phyloP scores from a whole-genome alignment of 208 protist species.

The Eutreptiella sp. region DNA sequence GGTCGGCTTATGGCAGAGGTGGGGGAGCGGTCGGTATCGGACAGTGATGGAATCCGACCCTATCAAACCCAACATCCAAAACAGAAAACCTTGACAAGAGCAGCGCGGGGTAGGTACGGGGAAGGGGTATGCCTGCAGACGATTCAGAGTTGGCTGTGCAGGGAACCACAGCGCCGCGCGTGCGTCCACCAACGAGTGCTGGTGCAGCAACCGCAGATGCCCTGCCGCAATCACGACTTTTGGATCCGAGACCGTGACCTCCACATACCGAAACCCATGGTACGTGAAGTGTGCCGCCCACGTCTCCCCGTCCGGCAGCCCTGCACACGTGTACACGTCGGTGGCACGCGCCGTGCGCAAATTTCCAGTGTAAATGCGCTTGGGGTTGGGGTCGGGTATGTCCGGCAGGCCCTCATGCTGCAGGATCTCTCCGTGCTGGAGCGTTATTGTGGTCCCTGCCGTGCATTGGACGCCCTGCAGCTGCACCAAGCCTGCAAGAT shows the following conservation, averaged over 20 bases:
- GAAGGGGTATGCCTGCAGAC: no score
- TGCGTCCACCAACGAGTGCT: no score
- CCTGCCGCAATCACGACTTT: background rate
- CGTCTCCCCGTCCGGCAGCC: conserved; percentile 17
- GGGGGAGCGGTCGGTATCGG: no score
- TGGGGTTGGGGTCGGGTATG: background rate
- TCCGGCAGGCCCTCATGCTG: conserved; percentile 8
- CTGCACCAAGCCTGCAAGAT: conserved; percentile 1
- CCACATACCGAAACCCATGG: conserved; percentile 34
- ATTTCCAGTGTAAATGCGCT: conserved; percentile 18
- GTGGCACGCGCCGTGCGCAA: conserved; percentile 22
- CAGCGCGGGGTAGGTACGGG: no score
- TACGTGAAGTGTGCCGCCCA: conserved; percentile 25
- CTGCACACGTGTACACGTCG: conserved; percentile 24
- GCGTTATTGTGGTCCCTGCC: conserved; percentile 2
- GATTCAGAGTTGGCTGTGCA: no score
- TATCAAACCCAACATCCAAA: no score
- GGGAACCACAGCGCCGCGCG: no score
- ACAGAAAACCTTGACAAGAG: no score
- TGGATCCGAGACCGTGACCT: conserved; percentile 1
- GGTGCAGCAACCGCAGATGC: no score
- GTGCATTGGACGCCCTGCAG: conserved; percentile 13
- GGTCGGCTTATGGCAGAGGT: no score
- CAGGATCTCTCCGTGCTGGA: conserved; percentile 32
- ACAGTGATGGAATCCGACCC: no score